These are phyloP conservation scores for Fusarium sp. DNA, from an alignment of 2,329 filamentous ascomycete genomes.

Conservation along the genomic window DNA sequence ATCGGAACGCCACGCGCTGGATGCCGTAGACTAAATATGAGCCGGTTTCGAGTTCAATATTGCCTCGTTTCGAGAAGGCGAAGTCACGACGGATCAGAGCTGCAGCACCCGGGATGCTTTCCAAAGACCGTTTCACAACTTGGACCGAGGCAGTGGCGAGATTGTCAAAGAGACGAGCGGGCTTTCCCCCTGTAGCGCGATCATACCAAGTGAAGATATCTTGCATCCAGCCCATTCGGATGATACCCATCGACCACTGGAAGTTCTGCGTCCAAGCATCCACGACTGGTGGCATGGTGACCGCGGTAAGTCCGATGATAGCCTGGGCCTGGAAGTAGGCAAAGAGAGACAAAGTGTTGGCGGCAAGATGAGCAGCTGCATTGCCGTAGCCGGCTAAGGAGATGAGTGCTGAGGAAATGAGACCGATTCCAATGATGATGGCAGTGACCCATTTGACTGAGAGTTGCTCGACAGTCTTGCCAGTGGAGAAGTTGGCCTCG, in stretches of 20 bases:
- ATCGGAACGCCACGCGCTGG: slow-evolving; percentile 87
- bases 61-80: slow-evolving; percentile 63
- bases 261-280: slow-evolving; percentile 96
- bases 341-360: slow-evolving; percentile 90
- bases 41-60: slow-evolving; percentile 63
- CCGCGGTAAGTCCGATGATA: slow-evolving; percentile 84
- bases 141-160: slow-evolving; percentile 81
- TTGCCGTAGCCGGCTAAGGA: slow-evolving; percentile 92
- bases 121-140: slow-evolving; percentile 71
- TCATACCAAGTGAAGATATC: slow-evolving; percentile 94
- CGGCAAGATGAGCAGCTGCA: slow-evolving; percentile 91
- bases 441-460: slow-evolving; percentile 91
- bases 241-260: slow-evolving; percentile 98
- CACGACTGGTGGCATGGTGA: slow-evolving; percentile 86
- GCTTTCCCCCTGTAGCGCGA: slow-evolving; percentile 86
- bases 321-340: slow-evolving; percentile 94
- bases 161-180: slow-evolving; percentile 79
- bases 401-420: slow-evolving; percentile 85
- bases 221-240: slow-evolving; percentile 84
- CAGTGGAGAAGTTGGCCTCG: slow-evolving; percentile 87
- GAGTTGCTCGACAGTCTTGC: slow-evolving; percentile 87
- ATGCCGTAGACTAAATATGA: slow-evolving; percentile 79
- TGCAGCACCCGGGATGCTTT: slow-evolving; percentile 49
- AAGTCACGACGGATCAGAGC: slow-evolving; percentile 63
- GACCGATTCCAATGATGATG: slow-evolving; percentile 83